Conservation (phyloP, 352 stramenopile species). For the Phytophthora tubulina region DNA sequence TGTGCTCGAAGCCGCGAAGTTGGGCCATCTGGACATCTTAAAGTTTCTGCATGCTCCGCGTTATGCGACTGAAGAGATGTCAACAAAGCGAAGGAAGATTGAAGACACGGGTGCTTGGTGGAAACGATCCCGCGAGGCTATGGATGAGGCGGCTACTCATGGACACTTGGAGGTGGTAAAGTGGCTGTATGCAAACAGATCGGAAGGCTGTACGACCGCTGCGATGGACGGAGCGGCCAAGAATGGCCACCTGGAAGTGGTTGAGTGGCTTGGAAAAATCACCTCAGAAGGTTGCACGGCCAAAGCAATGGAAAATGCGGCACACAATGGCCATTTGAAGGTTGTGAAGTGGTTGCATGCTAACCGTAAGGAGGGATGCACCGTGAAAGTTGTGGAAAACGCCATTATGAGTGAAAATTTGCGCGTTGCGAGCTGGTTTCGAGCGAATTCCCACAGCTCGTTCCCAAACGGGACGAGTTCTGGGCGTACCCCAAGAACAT, state of each 20-base stretch:
- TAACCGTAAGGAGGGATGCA: background rate
- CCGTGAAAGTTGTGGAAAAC: background rate
- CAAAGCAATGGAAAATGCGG: background rate
- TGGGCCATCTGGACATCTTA: background rate
- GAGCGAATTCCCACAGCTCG: background rate
- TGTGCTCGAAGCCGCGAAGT: background rate
- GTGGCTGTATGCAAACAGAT: too few species aligned
- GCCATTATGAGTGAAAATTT: background rate
- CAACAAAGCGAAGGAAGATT: too few species aligned
- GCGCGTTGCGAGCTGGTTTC: background rate
- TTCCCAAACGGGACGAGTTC: too few species aligned
- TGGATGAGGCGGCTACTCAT: too few species aligned
- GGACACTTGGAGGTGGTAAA: too few species aligned
- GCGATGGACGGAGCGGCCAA: too few species aligned
- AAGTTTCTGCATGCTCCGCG: background rate
- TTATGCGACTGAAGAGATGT: background rate
- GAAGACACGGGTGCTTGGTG: too few species aligned
- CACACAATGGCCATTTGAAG: background rate
- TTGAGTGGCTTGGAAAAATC: too few species aligned
- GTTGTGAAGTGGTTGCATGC: background rate
- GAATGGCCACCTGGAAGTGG: too few species aligned
- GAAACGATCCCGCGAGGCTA: too few species aligned
- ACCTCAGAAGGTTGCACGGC: background rate
- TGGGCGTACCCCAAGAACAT: too few species aligned
- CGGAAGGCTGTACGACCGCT: too few species aligned